A percentile compares a stretch with the other conserved stretches of the same genome.
Evolutionary conservation across 1,139 yeast genomes (phyloP).

Genomic region (Suhomyces anneliseae): DNA sequence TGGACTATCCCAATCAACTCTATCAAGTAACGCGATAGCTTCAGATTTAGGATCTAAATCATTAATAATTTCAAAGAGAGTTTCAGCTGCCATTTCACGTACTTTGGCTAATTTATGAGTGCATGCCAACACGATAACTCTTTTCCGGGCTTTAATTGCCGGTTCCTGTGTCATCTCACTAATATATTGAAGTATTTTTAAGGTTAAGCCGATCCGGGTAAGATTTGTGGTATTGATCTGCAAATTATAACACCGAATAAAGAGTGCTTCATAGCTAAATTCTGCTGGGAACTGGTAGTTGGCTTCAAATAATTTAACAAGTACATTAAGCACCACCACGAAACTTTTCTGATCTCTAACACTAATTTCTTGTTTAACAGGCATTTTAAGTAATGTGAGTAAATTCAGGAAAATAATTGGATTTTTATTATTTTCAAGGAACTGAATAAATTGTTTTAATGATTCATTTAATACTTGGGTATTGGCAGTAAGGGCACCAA

Average conservation of each 20-base stretch:
- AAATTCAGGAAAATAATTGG: conserved; percentile 8
- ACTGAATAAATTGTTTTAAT: conserved; percentile 40
- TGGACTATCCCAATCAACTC: conserved; percentile 23
- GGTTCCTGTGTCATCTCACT: conserved; percentile 10
- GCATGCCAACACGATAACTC: conserved; percentile 27
- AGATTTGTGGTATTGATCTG: conserved; percentile 48
- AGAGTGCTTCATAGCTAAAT: conserved; percentile 44
- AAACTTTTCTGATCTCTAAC: conserved; percentile 23
- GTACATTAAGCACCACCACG: conserved; percentile 28
- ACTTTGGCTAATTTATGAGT: conserved; percentile 32
- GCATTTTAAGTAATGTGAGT: conserved; percentile 19
- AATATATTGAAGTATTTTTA: conserved; percentile 39
- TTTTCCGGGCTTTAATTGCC: conserved; percentile 15
- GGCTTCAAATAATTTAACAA: conserved; percentile 44
- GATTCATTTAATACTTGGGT: conserved; percentile 48
- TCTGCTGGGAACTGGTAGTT: conserved; percentile 27
- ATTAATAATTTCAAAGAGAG: conserved; percentile 32
- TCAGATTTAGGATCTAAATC: conserved; percentile 15
- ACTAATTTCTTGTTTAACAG: conserved; percentile 7
- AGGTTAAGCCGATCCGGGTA: conserved; percentile 31
- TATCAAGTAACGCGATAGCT: conserved; percentile 12
- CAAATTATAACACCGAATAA: conserved; percentile 55
- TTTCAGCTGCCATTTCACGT: conserved; percentile 32
- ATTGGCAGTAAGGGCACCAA: conserved; percentile 62
- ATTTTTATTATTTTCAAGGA: conserved; percentile 20